Evolutionary conservation across 768 basidiomycete species (phyloP), one percentile per base, ranked within the genome.

Genomic region (Fistulinella prunicolor): DNA sequence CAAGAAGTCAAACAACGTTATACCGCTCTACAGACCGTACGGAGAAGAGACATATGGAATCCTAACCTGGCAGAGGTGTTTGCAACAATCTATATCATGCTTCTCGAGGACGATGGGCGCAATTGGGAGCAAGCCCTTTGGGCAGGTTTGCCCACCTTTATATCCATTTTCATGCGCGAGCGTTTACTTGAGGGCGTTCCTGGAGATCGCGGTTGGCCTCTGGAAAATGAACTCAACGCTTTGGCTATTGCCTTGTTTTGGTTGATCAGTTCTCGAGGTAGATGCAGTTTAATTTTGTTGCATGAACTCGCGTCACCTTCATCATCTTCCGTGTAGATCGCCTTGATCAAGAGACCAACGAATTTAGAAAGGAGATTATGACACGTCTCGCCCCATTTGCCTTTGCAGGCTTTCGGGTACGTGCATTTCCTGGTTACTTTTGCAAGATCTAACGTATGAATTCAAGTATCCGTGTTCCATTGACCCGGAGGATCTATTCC

Each of bases 11-110:
- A 64, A 37, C 70, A 71, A 21, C 73, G 82, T 1, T 73, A 71
- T 47, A 49, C 45, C 2, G 73, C 74, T 0, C 68, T 81, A n/a
- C 69, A 74, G 13, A 59, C 73, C 43, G 70, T 83, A 61, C 72
- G 71, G 19, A 55, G 51, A n/a, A 64, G 65, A 4, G 58, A 63
- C 3, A 46, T 75, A 23, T 62, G 72, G 53, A 57, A 71, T 49
- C 63, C 70, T 23, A 46, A 54, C 14, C 59, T 80, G 9, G 67
- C 64, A 0, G 73, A 78, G 47, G 74, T 73, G 10, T 61, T 85
- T 24, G 78, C 78, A 68, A 72, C 73, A 0, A 72, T 78, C 43
- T 82, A 78, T 57, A 59, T 77, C 29, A 82, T 85, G 79, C 65
- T 82, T 35, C 72, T 81, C 26, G 81, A 83, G 51, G 74, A 80